A percentile compares a stretch with the other conserved stretches of the same genome.
Conservation (phyloP, 2,329 filamentous ascomycete species). For the Blumeria hordei region DNA sequence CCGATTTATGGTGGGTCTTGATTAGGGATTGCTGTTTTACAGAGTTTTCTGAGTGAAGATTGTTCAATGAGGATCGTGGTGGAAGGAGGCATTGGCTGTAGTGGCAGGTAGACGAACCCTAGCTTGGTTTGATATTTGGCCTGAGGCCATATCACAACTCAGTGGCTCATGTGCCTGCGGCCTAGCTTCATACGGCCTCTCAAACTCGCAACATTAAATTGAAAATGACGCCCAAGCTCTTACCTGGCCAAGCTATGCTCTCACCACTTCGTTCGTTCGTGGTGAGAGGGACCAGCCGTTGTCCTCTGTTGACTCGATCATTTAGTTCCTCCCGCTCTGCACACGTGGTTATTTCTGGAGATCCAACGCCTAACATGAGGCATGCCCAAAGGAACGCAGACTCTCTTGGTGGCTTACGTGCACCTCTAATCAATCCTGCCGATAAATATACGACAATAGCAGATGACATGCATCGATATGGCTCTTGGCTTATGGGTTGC, state of each 20-base stretch:
- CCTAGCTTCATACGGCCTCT: conserved; percentile 9
- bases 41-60: too few relatives aligned
- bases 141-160: neutral
- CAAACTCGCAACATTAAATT: conserved; percentile 4
- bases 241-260: conserved; percentile 29
- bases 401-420: conserved; percentile 36
- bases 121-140: neutral
- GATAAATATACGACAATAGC: conserved; percentile 82
- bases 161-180: too few relatives aligned
- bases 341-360: conserved; percentile 25
- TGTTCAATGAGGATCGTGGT: too few relatives aligned
- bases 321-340: conserved; percentile 17
- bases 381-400: conserved; percentile 27
- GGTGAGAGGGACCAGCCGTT: conserved; percentile 12
- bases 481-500: conserved; percentile 88
- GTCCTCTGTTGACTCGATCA: conserved; percentile 12
- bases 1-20: too few relatives aligned
- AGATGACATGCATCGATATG: conserved; percentile 77
- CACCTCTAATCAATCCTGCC: conserved; percentile 65
- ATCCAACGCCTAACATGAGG: conserved; percentile 35
- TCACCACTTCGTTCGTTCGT: conserved; percentile 29
- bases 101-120: neutral
- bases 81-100: neutral
- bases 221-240: conserved; percentile 36
- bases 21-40: too few relatives aligned